Evolutionary conservation across 2,329 filamentous ascomycete genomes (phyloP).

Genomic region (Scedosporium apiospermum): DNA sequence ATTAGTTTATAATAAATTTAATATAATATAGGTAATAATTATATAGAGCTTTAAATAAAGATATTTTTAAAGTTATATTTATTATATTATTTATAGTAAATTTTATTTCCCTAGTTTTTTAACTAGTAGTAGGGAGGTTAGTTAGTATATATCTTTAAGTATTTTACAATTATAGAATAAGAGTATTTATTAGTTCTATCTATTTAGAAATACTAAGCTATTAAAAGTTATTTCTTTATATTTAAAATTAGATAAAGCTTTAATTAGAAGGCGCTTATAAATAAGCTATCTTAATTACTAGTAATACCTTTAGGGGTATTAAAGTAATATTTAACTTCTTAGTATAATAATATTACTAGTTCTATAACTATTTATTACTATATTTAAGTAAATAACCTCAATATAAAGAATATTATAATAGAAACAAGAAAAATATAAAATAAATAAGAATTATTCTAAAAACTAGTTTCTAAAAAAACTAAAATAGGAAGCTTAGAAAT

Average conservation of each 20-base stretch:
- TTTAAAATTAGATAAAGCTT: neutral
- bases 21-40: neutral
- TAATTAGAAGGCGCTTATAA: neutral
- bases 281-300: neutral
- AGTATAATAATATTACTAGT: neutral
- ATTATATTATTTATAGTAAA: neutral
- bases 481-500: too few species aligned
- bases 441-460: too few species aligned
- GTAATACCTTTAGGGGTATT: neutral
- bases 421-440: too few species aligned
- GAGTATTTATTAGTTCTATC: neutral
- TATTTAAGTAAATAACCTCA: too few species aligned
- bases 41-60: neutral
- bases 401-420: too few species aligned
- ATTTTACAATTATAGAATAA: neutral
- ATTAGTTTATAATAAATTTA: neutral
- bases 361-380: too few species aligned
- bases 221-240: neutral
- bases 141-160: neutral
- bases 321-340: neutral
- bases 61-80: too few species aligned
- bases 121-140: neutral
- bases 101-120: neutral
- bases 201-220: neutral
- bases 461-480: too few species aligned